Percentiles rank a stretch among this genome's conserved stretches.
These are phyloP conservation scores for Lodderomyces metapsilosis DNA, from an alignment of 1,139 yeast species.

Conservation along the genomic window DNA sequence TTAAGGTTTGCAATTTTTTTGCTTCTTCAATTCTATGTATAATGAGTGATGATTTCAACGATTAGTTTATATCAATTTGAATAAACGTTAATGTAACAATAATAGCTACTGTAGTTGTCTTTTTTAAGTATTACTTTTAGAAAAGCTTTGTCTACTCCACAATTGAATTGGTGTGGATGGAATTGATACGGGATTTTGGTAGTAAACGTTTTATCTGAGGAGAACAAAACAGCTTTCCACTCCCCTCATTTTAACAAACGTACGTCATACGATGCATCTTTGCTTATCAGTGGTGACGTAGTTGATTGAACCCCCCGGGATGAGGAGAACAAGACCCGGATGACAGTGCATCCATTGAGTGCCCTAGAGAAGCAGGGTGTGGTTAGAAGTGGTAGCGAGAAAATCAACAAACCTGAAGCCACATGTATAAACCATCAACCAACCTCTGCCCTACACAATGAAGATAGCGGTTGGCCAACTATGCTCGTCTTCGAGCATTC, in stretches of 20 bases:
- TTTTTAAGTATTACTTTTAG: too few species aligned
- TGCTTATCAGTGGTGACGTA: not conserved
- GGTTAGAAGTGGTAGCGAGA: too few species aligned
- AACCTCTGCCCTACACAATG: too few species aligned
- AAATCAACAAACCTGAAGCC: not conserved
- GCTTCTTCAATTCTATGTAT: not conserved
- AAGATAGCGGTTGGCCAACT: conserved; percentile 83
- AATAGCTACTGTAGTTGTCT: too few species aligned
- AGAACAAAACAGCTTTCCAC: not conserved
- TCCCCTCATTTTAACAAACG: not conserved
- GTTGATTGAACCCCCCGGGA: not conserved
- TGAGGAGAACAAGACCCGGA: not conserved
- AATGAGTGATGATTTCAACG: not conserved
- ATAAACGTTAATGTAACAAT: not conserved
- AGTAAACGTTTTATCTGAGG: too few species aligned
- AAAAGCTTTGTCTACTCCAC: too few species aligned
- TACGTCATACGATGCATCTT: not conserved
- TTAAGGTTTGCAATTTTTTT: conserved; percentile 1
- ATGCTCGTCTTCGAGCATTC: conserved; percentile 66
- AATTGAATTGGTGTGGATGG: too few species aligned
- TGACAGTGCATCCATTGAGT: too few species aligned
- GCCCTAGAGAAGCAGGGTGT: too few species aligned
- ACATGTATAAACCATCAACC: not conserved
- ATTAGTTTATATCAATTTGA: not conserved
- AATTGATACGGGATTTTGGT: too few species aligned